phyloP scores from a whole-genome alignment of 441 rosid genomes.

The Eutrema salsugineum region DNA sequence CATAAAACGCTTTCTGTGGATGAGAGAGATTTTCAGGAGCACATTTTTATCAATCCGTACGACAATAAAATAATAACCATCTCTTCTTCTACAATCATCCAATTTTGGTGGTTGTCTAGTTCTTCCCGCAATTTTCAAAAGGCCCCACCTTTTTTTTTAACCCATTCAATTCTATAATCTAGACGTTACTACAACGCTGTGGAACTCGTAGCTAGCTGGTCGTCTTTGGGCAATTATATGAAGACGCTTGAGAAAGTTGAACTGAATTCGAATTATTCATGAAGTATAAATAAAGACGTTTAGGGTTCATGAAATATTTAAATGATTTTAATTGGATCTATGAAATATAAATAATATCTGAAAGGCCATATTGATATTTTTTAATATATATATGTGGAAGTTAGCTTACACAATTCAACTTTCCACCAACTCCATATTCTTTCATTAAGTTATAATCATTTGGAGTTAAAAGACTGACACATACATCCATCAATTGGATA shows the following conservation, averaged over 20 bases:
- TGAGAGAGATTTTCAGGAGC: conserved; percentile 2
- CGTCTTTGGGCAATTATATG: no score
- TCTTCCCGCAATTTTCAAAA: conserved; percentile 11
- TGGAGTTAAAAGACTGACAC: neutral
- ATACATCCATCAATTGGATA: neutral
- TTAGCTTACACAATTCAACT: neutral
- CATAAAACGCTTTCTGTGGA: conserved; percentile 17
- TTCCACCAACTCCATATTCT: conserved; percentile 8
- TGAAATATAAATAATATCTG: neutral
- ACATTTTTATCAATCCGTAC: conserved; percentile 4
- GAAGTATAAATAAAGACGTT: no score
- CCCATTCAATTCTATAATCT: neutral
- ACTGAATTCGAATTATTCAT: no score
- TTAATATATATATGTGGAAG: neutral
- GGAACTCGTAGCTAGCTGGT: no score
- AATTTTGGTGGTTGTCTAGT: conserved; percentile 8
- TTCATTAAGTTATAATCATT: neutral
- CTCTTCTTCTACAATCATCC: conserved; percentile 18
- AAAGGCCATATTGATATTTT: no score
- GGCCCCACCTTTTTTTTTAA: conserved; percentile 4
- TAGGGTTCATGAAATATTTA: neutral
- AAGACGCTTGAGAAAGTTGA: no score
- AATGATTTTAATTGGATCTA: neutral
- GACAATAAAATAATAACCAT: conserved; percentile 9
- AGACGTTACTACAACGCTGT: conserved; percentile 15